Conservation (phyloP, 1,284 basidiomycete species). For the Leccinum holopus region DNA sequence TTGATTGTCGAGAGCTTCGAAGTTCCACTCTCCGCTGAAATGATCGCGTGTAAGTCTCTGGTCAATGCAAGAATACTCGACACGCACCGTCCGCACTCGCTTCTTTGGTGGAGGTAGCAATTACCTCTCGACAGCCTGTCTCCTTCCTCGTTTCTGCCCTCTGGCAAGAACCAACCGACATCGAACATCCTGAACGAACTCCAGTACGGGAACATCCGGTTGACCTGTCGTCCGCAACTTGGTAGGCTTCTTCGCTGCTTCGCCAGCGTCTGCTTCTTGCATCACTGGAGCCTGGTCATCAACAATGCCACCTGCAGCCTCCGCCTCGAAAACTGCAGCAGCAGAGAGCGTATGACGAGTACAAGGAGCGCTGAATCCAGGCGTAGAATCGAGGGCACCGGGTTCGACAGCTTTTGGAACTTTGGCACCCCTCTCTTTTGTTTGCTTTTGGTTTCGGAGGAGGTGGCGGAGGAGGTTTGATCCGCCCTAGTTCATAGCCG, state of each 20-base stretch:
- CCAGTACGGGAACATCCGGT: conserved; percentile 48
- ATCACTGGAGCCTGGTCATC: conserved; percentile 9
- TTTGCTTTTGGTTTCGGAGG: conserved; percentile 37
- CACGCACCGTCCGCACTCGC: conserved; percentile 49
- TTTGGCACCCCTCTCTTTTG: conserved; percentile 32
- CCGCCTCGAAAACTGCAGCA: conserved; percentile 44
- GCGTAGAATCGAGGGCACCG: conserved; percentile 22
- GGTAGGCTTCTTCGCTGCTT: conserved; percentile 18
- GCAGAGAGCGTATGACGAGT: conserved; percentile 45
- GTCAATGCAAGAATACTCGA: background rate
- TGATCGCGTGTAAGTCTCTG: background rate
- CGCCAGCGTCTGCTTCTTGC: conserved; percentile 15
- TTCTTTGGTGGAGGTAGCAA: conserved; percentile 48
- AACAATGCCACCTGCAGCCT: conserved; percentile 13
- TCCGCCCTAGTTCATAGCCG: conserved; percentile 59
- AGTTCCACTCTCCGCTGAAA: conserved; percentile 39
- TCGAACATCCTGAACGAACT: conserved; percentile 85
- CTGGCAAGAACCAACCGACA: conserved; percentile 87
- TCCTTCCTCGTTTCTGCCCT: conserved; percentile 60
- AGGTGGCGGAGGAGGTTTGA: conserved; percentile 55
- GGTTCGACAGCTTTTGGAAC: conserved; percentile 35
- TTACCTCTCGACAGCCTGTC: conserved; percentile 43
- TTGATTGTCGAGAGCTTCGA: conserved; percentile 53
- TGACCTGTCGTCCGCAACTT: conserved; percentile 29
- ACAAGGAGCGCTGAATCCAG: conserved; percentile 48